Evolutionary conservation across 2,329 filamentous ascomycete species (phyloP).

Genomic region (Pseudogymnoascus sp.): DNA sequence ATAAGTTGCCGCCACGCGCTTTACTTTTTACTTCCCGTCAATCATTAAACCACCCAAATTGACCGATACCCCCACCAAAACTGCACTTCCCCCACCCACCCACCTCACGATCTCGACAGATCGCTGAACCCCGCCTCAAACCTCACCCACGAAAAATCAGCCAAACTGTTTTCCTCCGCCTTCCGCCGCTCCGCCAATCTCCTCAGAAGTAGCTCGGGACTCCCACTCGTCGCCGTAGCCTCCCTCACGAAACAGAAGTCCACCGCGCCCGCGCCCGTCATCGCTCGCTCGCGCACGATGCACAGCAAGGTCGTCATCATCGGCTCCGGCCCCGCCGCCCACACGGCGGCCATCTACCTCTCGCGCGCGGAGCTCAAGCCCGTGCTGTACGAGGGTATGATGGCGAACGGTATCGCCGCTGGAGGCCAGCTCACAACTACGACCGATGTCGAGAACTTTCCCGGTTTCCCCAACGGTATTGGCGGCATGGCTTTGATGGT

Average conservation of each 20-base stretch:
- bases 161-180: constrained; percentile 87
- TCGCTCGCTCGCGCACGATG: constrained; percentile 51
- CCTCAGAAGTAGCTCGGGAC: constrained; percentile 19
- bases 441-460: constrained; percentile 97
- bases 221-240: constrained; percentile 8
- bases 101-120: background rate
- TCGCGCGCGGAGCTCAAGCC: constrained; percentile 88
- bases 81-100: background rate
- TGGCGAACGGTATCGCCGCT: constrained; percentile 92
- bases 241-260: constrained; percentile 27
- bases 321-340: constrained; percentile 93
- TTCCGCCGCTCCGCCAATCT: constrained; percentile 54
- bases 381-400: constrained; percentile 94
- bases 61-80: background rate
- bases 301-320: constrained; percentile 89
- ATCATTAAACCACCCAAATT: background rate
- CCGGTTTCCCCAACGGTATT: constrained; percentile 84
- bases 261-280: constrained; percentile 30
- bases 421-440: constrained; percentile 97
- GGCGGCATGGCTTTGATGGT: constrained; percentile 79
- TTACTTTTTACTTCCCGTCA: background rate
- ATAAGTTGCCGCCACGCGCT: constrained; percentile 1
- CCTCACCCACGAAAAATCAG: constrained; percentile 29
- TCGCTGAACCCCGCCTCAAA: constrained; percentile 1
- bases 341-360: constrained; percentile 95